Percentiles rank a stretch among this genome's conserved stretches.
Evolutionary conservation across 2,329 filamentous ascomycete genomes (phyloP).

Genomic region (Tolypocladium album): DNA sequence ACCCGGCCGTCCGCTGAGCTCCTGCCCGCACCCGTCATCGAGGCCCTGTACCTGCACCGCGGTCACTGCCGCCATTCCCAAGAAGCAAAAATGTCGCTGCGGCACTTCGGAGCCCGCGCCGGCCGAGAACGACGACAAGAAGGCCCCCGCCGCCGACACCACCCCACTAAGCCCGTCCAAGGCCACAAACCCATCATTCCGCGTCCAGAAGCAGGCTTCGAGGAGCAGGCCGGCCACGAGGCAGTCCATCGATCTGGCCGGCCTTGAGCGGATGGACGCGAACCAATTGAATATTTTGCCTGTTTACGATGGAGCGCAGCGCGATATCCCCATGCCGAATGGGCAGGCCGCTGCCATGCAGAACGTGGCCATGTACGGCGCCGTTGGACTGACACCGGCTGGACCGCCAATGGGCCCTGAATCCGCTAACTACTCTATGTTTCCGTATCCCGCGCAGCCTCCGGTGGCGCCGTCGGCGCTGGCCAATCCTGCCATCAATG

Average conservation of each 20-base stretch:
- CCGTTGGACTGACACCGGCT: conserved; percentile 15
- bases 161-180: conserved; percentile 21
- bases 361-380: conserved; percentile 14
- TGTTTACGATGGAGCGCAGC: conserved; percentile 16
- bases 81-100: conserved; percentile 46
- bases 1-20: conserved; percentile 58
- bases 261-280: conserved; percentile 42
- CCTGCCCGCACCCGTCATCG: conserved; percentile 55
- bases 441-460: conserved; percentile 17
- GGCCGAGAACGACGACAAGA: conserved; percentile 11
- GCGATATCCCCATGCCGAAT: conserved; percentile 11
- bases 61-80: conserved; percentile 54
- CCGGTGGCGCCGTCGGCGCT: conserved; percentile 9
- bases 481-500: conserved; percentile 10
- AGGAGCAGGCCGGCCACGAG: conserved; percentile 28
- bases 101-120: conserved; percentile 20
- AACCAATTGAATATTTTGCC: conserved; percentile 38
- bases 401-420: conserved; percentile 13
- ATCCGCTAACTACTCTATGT: conserved; percentile 19
- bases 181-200: conserved; percentile 22
- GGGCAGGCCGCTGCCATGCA: conserved; percentile 8
- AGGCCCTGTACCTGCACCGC: conserved; percentile 50
- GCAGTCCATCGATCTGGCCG: conserved; percentile 36
- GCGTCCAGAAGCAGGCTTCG: conserved; percentile 32
- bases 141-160: conserved; percentile 10